These are phyloP conservation scores for Clonostachys rosea DNA, from an alignment of 2,329 filamentous ascomycete genomes.

Conservation along the genomic window DNA sequence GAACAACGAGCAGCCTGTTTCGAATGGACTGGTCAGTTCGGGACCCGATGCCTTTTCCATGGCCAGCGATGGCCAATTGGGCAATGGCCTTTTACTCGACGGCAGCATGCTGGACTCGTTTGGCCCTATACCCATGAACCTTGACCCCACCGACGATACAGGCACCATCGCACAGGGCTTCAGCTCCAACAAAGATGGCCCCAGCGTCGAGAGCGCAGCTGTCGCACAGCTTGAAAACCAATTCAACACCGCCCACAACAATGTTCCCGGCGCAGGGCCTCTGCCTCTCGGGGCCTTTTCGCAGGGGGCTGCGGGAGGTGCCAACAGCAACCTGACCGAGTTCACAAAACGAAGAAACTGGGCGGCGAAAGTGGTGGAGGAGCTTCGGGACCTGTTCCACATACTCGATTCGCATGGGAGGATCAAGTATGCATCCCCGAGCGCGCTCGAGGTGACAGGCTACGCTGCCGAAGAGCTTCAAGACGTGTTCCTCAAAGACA, in stretches of 20 bases:
- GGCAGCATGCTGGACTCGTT: constrained; percentile 30
- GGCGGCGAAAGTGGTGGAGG: constrained; percentile 84
- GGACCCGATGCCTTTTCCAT: not conserved
- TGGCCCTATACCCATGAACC: constrained; percentile 33
- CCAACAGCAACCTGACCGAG: constrained; percentile 45
- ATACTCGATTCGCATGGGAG: constrained; percentile 82
- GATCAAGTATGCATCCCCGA: constrained; percentile 83
- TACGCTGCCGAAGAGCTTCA: constrained; percentile 67
- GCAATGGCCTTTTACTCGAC: constrained; percentile 38
- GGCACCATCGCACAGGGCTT: constrained; percentile 9
- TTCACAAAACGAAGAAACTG: constrained; percentile 66
- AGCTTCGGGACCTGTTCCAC: constrained; percentile 83
- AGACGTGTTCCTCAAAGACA: constrained; percentile 73
- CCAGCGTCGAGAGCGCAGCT: constrained; percentile 16
- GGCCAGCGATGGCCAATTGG: constrained; percentile 18
- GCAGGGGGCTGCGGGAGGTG: constrained; percentile 15
- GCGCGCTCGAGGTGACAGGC: constrained; percentile 69
- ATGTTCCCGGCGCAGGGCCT: constrained; percentile 35
- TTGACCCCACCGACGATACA: constrained; percentile 27
- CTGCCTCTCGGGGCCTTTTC: constrained; percentile 30
- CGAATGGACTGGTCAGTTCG: not conserved
- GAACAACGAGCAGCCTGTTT: constrained; percentile 9
- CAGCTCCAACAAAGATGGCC: constrained; percentile 5
- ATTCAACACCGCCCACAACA: constrained; percentile 25
- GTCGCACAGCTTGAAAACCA: constrained; percentile 23